Evolutionary conservation across 2,329 filamentous ascomycete genomes (phyloP).

Genomic region (Gyromitra esculenta): DNA sequence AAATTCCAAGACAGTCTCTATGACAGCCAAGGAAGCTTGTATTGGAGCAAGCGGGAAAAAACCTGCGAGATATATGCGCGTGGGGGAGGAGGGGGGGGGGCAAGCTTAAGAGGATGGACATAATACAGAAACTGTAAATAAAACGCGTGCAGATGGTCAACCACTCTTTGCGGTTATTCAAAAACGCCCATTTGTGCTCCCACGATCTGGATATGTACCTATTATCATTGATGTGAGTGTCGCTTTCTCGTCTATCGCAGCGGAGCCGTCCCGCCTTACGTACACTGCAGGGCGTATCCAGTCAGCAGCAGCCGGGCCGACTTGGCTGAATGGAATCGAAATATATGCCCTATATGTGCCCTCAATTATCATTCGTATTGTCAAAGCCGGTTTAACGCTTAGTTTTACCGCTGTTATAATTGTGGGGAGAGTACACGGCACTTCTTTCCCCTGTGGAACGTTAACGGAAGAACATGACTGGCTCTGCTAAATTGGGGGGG

Average conservation of each 20-base stretch:
- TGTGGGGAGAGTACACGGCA: neutral
- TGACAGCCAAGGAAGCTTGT: constrained; percentile 8
- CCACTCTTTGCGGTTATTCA: neutral
- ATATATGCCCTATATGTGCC: neutral
- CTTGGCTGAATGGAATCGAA: constrained; percentile 6
- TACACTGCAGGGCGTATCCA: neutral
- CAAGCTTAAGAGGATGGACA: neutral
- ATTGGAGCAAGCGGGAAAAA: neutral
- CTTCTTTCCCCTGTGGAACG: neutral
- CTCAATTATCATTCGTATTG: neutral
- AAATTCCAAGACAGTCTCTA: neutral
- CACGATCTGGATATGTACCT: constrained; percentile 5
- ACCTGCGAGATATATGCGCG: neutral
- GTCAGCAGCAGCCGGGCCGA: neutral
- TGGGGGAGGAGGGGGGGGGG: neutral
- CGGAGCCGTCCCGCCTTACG: neutral
- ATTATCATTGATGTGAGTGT: neutral
- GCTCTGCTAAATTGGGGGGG: neutral
- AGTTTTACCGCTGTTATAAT: neutral
- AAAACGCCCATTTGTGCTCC: neutral
- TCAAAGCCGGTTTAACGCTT: neutral
- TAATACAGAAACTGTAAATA: neutral
- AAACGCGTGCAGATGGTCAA: neutral
- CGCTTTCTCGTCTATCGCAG: neutral
- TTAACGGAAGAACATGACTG: neutral